These are phyloP conservation scores for Tolypocladium tropicale DNA, from an alignment of 2,329 filamentous ascomycete species.

Conservation along the genomic window DNA sequence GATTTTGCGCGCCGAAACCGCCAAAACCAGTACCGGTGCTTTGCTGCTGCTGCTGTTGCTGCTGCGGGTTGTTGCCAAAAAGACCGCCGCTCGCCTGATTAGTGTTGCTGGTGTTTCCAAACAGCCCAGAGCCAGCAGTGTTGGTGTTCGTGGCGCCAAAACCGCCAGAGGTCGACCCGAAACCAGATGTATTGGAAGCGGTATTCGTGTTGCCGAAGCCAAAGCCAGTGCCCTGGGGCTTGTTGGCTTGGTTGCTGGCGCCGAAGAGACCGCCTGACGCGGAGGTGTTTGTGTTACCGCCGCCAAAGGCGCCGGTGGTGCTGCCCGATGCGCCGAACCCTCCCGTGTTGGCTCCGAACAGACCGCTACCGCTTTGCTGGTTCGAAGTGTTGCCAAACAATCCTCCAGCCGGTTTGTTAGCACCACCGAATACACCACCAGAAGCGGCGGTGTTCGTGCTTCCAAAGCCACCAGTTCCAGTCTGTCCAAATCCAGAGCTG, in stretches of 20 bases:
- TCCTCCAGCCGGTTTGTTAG: constrained; percentile 14
- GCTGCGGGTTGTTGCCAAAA: constrained; percentile 29
- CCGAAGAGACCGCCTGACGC: constrained; percentile 32
- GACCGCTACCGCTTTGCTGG: constrained; percentile 9
- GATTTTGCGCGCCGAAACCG: constrained; percentile 25
- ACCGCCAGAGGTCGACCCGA: constrained; percentile 14
- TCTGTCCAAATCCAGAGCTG: constrained; percentile 8
- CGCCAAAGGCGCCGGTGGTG: constrained; percentile 21
- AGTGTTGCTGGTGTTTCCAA: constrained; percentile 25
- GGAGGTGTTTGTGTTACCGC: constrained; percentile 14
- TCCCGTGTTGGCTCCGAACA: constrained; percentile 18
- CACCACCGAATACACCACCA: constrained; percentile 27
- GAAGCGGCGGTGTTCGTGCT: constrained; percentile 12
- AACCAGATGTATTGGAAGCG: constrained; percentile 12
- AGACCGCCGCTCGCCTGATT: constrained; percentile 29
- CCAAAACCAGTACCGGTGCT: constrained; percentile 15
- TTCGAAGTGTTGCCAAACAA: constrained; percentile 13
- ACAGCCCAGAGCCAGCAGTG: constrained; percentile 23
- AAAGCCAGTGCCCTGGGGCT: constrained; percentile 25
- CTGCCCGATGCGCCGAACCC: constrained; percentile 25
- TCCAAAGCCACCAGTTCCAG: constrained; percentile 31
- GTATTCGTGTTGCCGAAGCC: constrained; percentile 31
- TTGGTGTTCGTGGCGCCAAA: constrained; percentile 23
- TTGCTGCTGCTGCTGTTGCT: constrained; percentile 20
- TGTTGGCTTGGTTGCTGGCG: constrained; percentile 22